Evolutionary conservation across 768 basidiomycete species (phyloP).

Genomic region (Ramaria sp.): DNA sequence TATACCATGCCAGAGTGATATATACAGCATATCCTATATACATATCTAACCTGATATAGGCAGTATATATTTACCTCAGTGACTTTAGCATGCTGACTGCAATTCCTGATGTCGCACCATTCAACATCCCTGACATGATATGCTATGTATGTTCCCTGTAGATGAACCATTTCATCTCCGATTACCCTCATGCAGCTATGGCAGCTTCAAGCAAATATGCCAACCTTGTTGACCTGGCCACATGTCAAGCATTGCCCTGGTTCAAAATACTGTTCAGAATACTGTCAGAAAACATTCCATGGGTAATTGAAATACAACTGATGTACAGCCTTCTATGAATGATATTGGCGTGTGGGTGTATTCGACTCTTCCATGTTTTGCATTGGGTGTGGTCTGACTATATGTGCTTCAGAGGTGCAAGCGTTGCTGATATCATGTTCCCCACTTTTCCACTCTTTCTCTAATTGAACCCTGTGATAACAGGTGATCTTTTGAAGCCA

Average conservation of each 20-base stretch:
- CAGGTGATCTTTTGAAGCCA: constrained; percentile 10
- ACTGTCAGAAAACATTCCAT: background rate
- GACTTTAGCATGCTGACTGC: too few relatives aligned
- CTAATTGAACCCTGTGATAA: constrained; percentile 13
- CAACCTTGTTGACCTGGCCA: constrained; percentile 12
- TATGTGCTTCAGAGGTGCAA: background rate
- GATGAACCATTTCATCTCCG: constrained; percentile 5
- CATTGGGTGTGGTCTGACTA: too few relatives aligned
- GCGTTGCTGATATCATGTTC: constrained; percentile 16
- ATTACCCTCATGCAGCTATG: constrained; percentile 3
- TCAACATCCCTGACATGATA: too few relatives aligned
- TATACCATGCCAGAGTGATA: too few relatives aligned
- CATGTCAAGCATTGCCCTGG: constrained; percentile 14
- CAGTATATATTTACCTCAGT: too few relatives aligned
- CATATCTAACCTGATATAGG: too few relatives aligned
- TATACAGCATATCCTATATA: too few relatives aligned
- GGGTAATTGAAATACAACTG: constrained; percentile 5
- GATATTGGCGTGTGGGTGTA: constrained; percentile 4
- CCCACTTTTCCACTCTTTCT: constrained; percentile 13
- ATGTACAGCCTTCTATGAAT: constrained; percentile 10
- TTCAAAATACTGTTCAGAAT: constrained; percentile 12
- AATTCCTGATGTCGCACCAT: too few relatives aligned
- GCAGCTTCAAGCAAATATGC: constrained; percentile 14
- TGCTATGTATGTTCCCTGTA: background rate
- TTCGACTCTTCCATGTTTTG: too few relatives aligned